A percentile compares a stretch with the other conserved stretches of the same genome.
Conservation (phyloP, 805 yeast species). For the Metschnikowia noctiluminum region DNA sequence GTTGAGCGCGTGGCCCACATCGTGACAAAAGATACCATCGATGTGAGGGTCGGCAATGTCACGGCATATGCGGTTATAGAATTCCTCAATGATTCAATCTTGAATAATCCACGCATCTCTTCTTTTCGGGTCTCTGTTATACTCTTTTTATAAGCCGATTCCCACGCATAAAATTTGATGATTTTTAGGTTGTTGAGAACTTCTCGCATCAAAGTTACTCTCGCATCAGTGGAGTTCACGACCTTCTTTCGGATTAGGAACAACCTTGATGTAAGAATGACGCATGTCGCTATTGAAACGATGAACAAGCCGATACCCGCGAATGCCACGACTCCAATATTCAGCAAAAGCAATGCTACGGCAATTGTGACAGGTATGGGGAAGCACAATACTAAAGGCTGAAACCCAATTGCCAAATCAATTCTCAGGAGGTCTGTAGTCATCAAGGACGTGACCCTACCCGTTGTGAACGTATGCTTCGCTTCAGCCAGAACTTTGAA, state of each 20-base stretch:
- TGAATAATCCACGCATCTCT: slow-evolving; percentile 40
- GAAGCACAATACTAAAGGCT: slow-evolving; percentile 40
- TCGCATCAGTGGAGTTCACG: slow-evolving; percentile 38
- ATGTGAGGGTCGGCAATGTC: slow-evolving; percentile 40
- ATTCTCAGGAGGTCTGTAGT: slow-evolving; percentile 43
- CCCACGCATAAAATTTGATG: slow-evolving; percentile 48
- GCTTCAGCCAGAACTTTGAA: slow-evolving; percentile 35
- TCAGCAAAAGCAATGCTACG: slow-evolving; percentile 31
- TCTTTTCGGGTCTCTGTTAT: slow-evolving; percentile 34
- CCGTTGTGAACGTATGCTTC: slow-evolving; percentile 34
- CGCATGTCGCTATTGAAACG: slow-evolving; percentile 33
- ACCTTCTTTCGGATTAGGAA: slow-evolving; percentile 35
- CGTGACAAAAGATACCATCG: slow-evolving; percentile 44
- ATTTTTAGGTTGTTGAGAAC: slow-evolving; percentile 39
- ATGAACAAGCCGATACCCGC: slow-evolving; percentile 42
- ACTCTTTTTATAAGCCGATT: slow-evolving; percentile 36
- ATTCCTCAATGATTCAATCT: slow-evolving; percentile 41
- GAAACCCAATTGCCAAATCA: slow-evolving; percentile 43
- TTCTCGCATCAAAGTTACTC: slow-evolving; percentile 43
- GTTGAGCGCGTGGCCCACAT: slow-evolving; percentile 44
- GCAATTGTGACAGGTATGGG: slow-evolving; percentile 43
- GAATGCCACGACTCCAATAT: slow-evolving; percentile 39
- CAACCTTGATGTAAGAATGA: slow-evolving; percentile 32
- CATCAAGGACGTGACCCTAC: slow-evolving; percentile 40
- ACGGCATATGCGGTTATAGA: slow-evolving; percentile 44